Evolutionary conservation across 1,139 yeast genomes (phyloP).

Genomic region (Candida neerlandica): DNA sequence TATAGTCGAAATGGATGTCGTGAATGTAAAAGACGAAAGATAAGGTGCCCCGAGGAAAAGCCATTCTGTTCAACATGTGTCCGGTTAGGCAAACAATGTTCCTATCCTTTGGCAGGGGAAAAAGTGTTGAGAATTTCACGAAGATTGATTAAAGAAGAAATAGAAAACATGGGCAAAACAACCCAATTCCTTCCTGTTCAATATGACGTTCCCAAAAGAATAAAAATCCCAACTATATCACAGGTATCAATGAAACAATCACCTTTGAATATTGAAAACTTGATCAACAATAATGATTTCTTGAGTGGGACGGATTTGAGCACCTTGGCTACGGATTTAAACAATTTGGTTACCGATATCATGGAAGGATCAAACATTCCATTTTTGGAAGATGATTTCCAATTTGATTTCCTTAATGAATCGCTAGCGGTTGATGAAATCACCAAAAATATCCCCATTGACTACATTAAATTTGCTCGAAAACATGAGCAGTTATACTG

Average conservation of each 20-base stretch:
- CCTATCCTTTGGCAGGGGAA: slow-evolving; percentile 26
- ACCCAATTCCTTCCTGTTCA: slow-evolving; percentile 17
- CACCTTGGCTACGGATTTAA: slow-evolving; percentile 32
- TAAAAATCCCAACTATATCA: neutral
- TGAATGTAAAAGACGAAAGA: slow-evolving; percentile 32
- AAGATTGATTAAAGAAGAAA: slow-evolving; percentile 16
- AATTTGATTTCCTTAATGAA: slow-evolving; percentile 15
- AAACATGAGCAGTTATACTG: slow-evolving; percentile 49
- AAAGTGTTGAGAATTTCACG: slow-evolving; percentile 20
- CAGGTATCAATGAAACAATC: neutral
- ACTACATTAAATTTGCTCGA: slow-evolving; percentile 32
- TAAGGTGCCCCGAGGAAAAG: slow-evolving; percentile 53
- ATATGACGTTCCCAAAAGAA: slow-evolving; percentile 15
- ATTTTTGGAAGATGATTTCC: slow-evolving; percentile 11
- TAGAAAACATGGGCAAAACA: slow-evolving; percentile 14
- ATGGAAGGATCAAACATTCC: slow-evolving; percentile 25
- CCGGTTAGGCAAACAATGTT: slow-evolving; percentile 24
- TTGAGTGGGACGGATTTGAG: slow-evolving; percentile 25
- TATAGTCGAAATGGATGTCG: slow-evolving; percentile 24
- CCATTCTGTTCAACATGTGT: slow-evolving; percentile 48
- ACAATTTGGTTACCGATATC: slow-evolving; percentile 34
- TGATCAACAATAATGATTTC: slow-evolving; percentile 12
- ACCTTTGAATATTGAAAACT: slow-evolving; percentile 14
- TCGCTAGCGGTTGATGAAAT: slow-evolving; percentile 10
- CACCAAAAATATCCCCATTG: slow-evolving; percentile 16